phyloP scores from a whole-genome alignment of 148 eudicot species.

The Pouteria glomerata region DNA sequence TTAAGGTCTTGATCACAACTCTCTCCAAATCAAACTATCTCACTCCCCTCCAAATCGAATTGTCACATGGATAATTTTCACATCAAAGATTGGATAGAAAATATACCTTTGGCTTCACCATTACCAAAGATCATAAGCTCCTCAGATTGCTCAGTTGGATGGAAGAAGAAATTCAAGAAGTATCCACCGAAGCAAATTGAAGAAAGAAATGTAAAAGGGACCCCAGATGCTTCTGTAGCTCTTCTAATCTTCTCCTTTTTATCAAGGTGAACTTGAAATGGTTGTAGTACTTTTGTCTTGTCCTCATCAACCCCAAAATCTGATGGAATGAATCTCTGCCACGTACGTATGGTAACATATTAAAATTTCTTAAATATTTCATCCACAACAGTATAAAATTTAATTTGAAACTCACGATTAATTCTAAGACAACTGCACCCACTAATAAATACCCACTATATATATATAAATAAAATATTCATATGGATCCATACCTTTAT shows the following conservation, averaged over 20 bases:
- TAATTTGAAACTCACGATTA: too few species aligned
- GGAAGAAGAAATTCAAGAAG: constrained; percentile 4
- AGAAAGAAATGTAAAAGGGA: constrained; percentile 10
- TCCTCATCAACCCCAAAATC: constrained; percentile 16
- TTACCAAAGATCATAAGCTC: constrained; percentile 12
- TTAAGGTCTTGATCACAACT: too few species aligned
- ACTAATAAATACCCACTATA: too few species aligned
- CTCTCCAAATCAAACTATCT: too few species aligned
- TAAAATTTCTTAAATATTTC: too few species aligned
- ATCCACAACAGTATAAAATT: too few species aligned
- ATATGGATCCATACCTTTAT: neutral
- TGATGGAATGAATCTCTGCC: constrained; percentile 20
- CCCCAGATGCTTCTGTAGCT: constrained; percentile 9
- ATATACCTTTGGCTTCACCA: constrained; percentile 15
- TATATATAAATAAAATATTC: too few species aligned
- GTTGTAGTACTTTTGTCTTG: constrained; percentile 4
- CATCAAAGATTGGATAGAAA: too few species aligned
- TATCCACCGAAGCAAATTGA: constrained; percentile 10
- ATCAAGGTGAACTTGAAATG: constrained; percentile 15
- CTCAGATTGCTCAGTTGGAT: neutral
- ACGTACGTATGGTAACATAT: neutral
- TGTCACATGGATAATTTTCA: too few species aligned
- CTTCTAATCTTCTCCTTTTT: constrained; percentile 15
- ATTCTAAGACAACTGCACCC: too few species aligned
- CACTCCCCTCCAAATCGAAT: too few species aligned